A percentile compares a stretch with the other conserved stretches of the same genome.
phyloP scores from a whole-genome alignment of 192 early-diverging fungal genomes.

The Backusella australiensis region DNA sequence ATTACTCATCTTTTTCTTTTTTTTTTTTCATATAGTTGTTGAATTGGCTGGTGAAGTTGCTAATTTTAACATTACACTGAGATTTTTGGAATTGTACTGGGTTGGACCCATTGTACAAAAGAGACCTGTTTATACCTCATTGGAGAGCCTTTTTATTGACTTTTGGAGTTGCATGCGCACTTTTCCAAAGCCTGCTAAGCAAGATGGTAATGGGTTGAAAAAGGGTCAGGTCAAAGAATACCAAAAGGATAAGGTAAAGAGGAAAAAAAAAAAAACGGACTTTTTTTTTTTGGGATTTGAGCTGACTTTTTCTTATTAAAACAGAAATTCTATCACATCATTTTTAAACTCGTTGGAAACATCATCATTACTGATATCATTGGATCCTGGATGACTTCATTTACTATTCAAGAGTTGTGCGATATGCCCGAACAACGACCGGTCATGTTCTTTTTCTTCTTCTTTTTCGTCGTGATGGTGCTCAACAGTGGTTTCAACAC shows the following conservation, averaged over 20 bases:
- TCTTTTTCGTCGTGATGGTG: neutral
- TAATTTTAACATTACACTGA: slow-evolving; percentile 12
- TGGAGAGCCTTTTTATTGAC: slow-evolving; percentile 10
- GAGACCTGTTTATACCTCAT: slow-evolving; percentile 6
- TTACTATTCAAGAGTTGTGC: neutral
- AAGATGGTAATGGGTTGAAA: slow-evolving; percentile 13
- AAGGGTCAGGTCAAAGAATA: slow-evolving; percentile 21
- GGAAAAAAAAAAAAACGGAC: neutral
- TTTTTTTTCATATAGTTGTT: slow-evolving; percentile 9
- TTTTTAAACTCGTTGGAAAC: neutral
- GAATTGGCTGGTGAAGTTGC: neutral
- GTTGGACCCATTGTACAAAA: slow-evolving; percentile 13
- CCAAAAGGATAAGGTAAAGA: neutral
- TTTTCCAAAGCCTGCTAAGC: slow-evolving; percentile 19
- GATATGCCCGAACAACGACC: neutral
- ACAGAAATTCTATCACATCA: slow-evolving; percentile 15
- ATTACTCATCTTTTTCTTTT: neutral
- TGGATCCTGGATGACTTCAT: neutral
- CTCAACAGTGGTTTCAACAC: neutral
- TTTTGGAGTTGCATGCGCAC: slow-evolving; percentile 21
- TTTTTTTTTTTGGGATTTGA: neutral
- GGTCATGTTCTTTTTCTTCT: neutral
- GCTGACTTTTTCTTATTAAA: neutral
- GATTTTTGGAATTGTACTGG: slow-evolving; percentile 21
- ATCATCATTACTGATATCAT: slow-evolving; percentile 4